Evolutionary conservation across 352 stramenopile genomes (phyloP), one percentile per base, ranked within the genome.

Genomic region (Phytophthora niederhauseri): DNA sequence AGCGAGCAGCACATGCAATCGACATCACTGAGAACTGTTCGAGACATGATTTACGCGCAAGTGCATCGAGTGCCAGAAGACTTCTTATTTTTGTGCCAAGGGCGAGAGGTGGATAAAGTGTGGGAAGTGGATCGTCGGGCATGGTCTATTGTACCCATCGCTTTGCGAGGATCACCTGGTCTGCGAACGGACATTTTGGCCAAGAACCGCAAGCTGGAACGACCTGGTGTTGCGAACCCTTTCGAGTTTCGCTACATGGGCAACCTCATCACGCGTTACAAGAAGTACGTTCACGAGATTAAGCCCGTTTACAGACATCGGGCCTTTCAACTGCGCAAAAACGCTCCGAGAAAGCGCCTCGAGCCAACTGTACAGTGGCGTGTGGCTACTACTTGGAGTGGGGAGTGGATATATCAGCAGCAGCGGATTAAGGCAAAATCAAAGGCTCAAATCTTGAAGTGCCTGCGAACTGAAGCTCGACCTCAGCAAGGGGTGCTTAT

Each of bases 221-320:
- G 77, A 7, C 79, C 79, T 6, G 26, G 45, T 26, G 43, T 57
- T 1, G 7, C 8, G 7, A 90, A 76, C 49, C 62, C 60, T 6
- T 91, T 91, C 43, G 79, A 89, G 49, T 91, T 87, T 61, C 72
- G 75, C 6, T 87, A 89, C 72, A 87, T 90, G 81, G 81, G 76
- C 3, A 90, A 88, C 49, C 34, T 57, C 15, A 64, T 91, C 15
- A 70, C 63, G n/a, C 77, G 83, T 2, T 90, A 91, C 74, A 91
- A 91, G 63, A 87, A 90, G 53, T 66, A 59, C 41, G 53, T 90
- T 11, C 63, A 76, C 34, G 77, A 89, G 17, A 78, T 91, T 38
- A 82, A 70, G 15, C 83, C 83, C 0, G 72, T 90, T 14, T 90
- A 90, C 68, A 82, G 56, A 50, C 81, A 90, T 56, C 58, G 60